Percentiles rank a stretch among this genome's conserved stretches.
These are phyloP conservation scores for Cenococcum geophilum DNA, from an alignment of 495 filamentous ascomycete species.

Conservation along the genomic window DNA sequence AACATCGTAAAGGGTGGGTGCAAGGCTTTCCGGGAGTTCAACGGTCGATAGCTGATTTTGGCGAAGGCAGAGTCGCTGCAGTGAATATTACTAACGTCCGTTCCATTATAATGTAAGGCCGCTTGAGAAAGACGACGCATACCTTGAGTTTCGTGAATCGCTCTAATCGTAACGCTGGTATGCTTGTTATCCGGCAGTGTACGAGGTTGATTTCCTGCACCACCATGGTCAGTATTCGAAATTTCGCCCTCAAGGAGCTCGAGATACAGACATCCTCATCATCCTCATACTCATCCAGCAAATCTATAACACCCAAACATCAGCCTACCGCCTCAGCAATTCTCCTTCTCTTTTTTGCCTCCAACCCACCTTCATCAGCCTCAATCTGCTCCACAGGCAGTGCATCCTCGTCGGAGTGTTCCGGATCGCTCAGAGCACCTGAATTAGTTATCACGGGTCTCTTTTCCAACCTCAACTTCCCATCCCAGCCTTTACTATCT, in stretches of 20 bases:
- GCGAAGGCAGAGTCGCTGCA: constrained; percentile 79
- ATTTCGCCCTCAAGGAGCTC: constrained; percentile 18
- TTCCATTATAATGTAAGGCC: not conserved
- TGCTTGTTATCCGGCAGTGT: constrained; percentile 74
- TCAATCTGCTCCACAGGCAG: constrained; percentile 66
- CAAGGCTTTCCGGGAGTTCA: constrained; percentile 59
- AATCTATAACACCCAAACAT: constrained; percentile 43
- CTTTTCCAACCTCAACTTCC: constrained; percentile 72
- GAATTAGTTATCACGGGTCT: constrained; percentile 62
- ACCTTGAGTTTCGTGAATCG: constrained; percentile 72
- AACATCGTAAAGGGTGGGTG: constrained; percentile 65
- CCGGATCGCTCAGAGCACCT: constrained; percentile 72
- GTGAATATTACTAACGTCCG: constrained; percentile 2
- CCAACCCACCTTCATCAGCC: constrained; percentile 68
- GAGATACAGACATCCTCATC: constrained; percentile 49
- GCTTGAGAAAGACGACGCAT: constrained; percentile 14
- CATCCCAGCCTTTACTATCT: constrained; percentile 83
- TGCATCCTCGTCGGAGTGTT: constrained; percentile 80
- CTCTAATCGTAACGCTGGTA: constrained; percentile 70
- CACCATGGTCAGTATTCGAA: constrained; percentile 10
- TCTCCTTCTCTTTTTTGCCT: constrained; percentile 1
- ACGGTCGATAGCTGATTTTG: constrained; percentile 85
- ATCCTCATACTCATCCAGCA: constrained; percentile 58
- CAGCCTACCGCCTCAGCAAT: not conserved
- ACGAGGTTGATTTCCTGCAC: constrained; percentile 79